Conservation (phyloP, 352 stramenopile species). For the Aphanomyces euteiches region DNA sequence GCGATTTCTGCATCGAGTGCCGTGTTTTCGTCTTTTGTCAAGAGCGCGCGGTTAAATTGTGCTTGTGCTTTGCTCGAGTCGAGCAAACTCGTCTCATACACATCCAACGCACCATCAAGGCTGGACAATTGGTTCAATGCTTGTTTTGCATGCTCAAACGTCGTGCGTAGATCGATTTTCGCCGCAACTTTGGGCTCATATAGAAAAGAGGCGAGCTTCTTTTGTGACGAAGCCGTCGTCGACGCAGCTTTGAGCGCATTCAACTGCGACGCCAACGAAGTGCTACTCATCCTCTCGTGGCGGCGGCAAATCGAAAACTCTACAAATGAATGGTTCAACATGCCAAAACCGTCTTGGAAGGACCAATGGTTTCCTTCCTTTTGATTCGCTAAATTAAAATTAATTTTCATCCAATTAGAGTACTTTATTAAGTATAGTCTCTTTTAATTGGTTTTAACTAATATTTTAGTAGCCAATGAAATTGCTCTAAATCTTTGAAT, state of each 20-base stretch:
- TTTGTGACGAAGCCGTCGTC: conserved; percentile 67
- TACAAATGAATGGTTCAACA: conserved; percentile 31
- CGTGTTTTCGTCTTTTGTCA: conserved; percentile 50
- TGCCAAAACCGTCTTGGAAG: conserved; percentile 14
- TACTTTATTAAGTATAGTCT: background rate
- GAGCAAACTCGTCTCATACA: conserved; percentile 36
- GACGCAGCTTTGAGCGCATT: conserved; percentile 67
- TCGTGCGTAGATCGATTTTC: conserved; percentile 75
- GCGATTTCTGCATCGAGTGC: conserved; percentile 63
- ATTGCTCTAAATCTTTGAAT: too few relatives aligned
- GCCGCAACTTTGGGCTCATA: conserved; percentile 78
- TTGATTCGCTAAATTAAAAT: conserved; percentile 12
- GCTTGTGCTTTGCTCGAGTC: conserved; percentile 46
- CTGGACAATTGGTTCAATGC: conserved; percentile 74
- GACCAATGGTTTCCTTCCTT: conserved; percentile 22
- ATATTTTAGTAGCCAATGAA: background rate
- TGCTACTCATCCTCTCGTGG: conserved; percentile 18
- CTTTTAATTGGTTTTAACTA: background rate
- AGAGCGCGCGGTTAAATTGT: conserved; percentile 70
- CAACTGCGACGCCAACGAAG: conserved; percentile 64
- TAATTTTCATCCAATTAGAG: conserved; percentile 8
- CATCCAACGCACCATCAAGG: conserved; percentile 68
- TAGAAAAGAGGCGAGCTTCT: conserved; percentile 78
- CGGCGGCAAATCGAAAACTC: background rate
- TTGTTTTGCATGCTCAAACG: conserved; percentile 84